A percentile compares a stretch with the other conserved stretches of the same genome.
Evolutionary conservation across 345 rosid species (phyloP).

Genomic region (Mallotus nudiflorus): DNA sequence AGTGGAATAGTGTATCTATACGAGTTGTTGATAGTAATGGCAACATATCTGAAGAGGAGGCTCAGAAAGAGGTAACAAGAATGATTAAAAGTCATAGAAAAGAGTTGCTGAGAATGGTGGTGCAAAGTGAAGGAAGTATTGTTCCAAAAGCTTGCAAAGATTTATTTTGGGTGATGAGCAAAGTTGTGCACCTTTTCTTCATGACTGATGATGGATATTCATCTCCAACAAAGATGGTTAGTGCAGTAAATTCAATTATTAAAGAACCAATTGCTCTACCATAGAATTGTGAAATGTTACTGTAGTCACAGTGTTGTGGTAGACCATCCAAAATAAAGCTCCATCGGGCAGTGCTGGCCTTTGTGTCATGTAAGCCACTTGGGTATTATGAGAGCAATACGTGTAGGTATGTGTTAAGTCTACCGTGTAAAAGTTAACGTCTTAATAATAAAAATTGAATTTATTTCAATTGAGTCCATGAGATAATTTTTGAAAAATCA

Average conservation of each 20-base stretch:
- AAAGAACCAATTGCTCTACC: background rate
- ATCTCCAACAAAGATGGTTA: background rate
- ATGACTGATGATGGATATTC: conserved; percentile 4
- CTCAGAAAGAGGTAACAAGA: background rate
- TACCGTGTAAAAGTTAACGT: too few species aligned
- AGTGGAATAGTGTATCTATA: conserved; percentile 5
- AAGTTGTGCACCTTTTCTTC: conserved; percentile 2
- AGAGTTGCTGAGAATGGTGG: conserved; percentile 12
- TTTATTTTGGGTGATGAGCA: conserved; percentile 8
- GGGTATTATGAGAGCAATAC: too few species aligned
- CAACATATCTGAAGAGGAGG: background rate
- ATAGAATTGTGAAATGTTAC: background rate
- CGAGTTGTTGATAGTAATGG: background rate
- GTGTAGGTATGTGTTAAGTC: too few species aligned
- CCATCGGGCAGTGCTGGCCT: too few species aligned
- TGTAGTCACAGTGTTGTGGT: too few species aligned
- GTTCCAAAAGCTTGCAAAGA: conserved; percentile 12
- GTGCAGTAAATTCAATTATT: background rate
- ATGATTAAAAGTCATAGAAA: conserved; percentile 9
- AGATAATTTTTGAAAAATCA: too few species aligned
- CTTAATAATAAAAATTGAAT: too few species aligned
- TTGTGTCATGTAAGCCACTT: too few species aligned
- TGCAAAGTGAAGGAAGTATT: background rate
- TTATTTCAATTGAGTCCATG: too few species aligned
- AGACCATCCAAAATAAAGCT: too few species aligned